Evolutionary conservation across 257 asterid genomes (phyloP), one percentile per base, ranked within the genome.

Genomic region (Solanum sitiens): DNA sequence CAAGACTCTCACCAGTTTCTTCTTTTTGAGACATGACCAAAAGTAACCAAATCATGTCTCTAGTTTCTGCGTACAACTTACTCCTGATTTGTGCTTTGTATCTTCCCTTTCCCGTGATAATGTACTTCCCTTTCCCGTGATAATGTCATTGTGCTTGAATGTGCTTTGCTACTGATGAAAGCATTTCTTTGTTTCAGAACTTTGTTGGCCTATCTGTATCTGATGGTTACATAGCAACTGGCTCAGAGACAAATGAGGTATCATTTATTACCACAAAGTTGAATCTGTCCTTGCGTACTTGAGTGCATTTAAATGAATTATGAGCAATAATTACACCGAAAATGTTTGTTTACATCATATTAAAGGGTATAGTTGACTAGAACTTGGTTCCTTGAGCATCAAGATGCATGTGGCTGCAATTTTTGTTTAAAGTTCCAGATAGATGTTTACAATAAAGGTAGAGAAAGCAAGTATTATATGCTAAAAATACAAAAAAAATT

Each of bases 171-270:
- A 50, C 20, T 82, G 86, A 82, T 82, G 20, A 50, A 50, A 82
- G 45, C 12, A 50, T 23, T 88, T 44, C 86, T 70, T 87, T 87
- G 72, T 93, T 92, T 73, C 98, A 97, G 99, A 95, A 97, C 92
- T 97, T 97, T 83, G 99, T 97, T 71, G 99, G 99, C 90, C 90
- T 97, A 90, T 94, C 99, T 37, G 96, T 94, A 40, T 91, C 97
- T n/a, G 98, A 97, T n/a, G 99, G 99, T 59, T 97, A 94, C 91
- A 93, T 97, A 70, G 99, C 98, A 56, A 97, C 99, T 5, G 98
- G 98, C 83, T 95, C 98, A 73, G 98, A 97, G 88, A 95, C 98
- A 77, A 95, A 97, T 73, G 99, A 97, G 99, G 99, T 97, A 93
- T 71, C 25, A 71, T 67, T 47, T 71, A 42, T 56, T 53, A 82